Evolutionary conservation across 2,329 filamentous ascomycete genomes (phyloP), one percentile per base, ranked within the genome.

Genomic region (Penicillium freii): DNA sequence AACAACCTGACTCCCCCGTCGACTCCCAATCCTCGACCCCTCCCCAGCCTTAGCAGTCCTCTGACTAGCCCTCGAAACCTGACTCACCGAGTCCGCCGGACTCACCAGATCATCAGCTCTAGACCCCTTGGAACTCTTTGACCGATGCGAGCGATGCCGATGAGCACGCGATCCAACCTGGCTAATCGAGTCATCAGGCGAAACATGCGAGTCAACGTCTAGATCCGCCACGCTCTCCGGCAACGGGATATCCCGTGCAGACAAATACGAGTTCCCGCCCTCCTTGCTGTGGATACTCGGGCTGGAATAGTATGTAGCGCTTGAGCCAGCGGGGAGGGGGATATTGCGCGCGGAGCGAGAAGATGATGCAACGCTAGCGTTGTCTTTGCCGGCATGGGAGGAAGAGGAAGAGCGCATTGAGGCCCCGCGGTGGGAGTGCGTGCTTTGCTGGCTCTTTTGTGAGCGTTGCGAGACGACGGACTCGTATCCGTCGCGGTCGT

Each of bases 131-230:
- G 69, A 69, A 11, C 58, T 58, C 56, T 66, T 71, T 2, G 70
- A 72, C 51, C 66, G 63, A 39, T 69, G 62, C 9, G 70, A 66
- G 34, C 62, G 64, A 43, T 66, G 63, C 17, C 59, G 69, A 54
- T 72, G 61, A 19, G 62, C 58, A 34, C 5, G 45, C n/a, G 69
- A 71, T 23, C 69, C 73, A 27, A 92, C 81, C 47, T 91, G 89
- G 63, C 87, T 86, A 59, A 92, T 84, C 0, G 91, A 95, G 73
- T 97, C 92, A 54, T 89, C 83, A 9, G 91, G 87, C 0, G 87
- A 89, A 63, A 99, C 79, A 19, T 92, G 86, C 15, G 75, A 75
- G 50, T 77, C 70, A 11, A 73, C 69, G 34, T 75, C 72, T 13
- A 71, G 62, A 9, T 71, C 72, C 8, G 66, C 55, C 19, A 71